Evolutionary conservation across 176 grass and related monocot species (phyloP), one percentile per base, ranked within the genome.

Genomic region (Oryza nivara): DNA sequence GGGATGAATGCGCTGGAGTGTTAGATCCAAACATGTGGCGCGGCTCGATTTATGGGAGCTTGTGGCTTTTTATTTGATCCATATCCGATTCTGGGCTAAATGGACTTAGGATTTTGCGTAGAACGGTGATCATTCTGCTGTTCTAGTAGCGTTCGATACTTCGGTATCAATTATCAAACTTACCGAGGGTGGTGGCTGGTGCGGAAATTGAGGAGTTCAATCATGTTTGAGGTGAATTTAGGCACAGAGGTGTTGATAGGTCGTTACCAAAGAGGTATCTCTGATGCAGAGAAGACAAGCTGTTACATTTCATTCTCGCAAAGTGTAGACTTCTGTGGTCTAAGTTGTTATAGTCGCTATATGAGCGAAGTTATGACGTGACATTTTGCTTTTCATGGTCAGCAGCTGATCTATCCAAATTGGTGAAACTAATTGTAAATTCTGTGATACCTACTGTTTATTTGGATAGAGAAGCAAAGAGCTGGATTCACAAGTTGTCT

Each of bases 21-120:
- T 84, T 63, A 48, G 80, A 66, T 84, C 65, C 70, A 11, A 43
- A 25, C 68, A 72, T 49, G 69, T 79, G 28, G 61, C 36, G 8
- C 3, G 15, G 47, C 23, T 12, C 36, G 36, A 68, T 74, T 48
- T 63, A 1, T 63, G 19, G 44, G 17, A 22, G 3, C 60, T 28
- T 44, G 58, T 74, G 36, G 61, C 0, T 2, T 9, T 68, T 9
- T 61, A 2, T 19, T 46, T 76, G 7, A 8, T 73, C 12, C 19
- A 13, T 9, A 17, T 68, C 73, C 13, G 3, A 28, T 68, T 22
- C 16, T 28, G 56, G 41, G 30, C 5, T 22, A 54, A 14, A 22
- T 58, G 45, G 32, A 26, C 46, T 0, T 28, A 0, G 10, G 22
- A n/a, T 68, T 68, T 58, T 69, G 26, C 6, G 14, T 54, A 60